Base-by-base conservation (phyloP, 2,329 filamentous ascomycete genomes). In the Pestalotiopsis sp. region DNA sequence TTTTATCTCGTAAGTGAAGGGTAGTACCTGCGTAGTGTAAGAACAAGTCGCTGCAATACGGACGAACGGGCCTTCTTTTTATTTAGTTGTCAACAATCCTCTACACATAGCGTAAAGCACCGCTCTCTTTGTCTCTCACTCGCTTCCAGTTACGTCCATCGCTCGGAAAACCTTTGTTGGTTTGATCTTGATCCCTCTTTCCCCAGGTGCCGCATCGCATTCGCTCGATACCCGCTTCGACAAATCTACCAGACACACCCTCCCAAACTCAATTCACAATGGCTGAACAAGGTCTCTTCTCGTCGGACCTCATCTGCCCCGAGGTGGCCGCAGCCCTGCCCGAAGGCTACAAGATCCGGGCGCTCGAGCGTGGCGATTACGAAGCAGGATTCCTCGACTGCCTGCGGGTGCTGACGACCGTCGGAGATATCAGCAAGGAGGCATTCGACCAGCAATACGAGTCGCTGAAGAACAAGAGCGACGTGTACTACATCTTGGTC, bases 351-450 rank as follows among this genome's bases (percentile, higher is more conserved):
- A 89, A 86, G 36, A 88, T 97, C 77, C 94, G 96, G 31, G 90
- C 95, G 0, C 86, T 98, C 64, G 89, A 91, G 75, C 89, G 89
- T 74, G 87, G 86, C 75, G 96, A 99, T 83, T 97, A 91, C 82
- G 83, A 88, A 68, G 87, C 86, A 41, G 94, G 94, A 71, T 98
- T 97, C 81, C 90, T 99, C 74, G 94, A 97, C 78, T 95, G 96
- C 70, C 85, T 99, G 72, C 90, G 94, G 60, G 94, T 98, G 49
- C 86, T 99, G 75, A 98, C 96, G 2, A 96, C 93, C 7, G 95
- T 98, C 27, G 96, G 96, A 72, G 94, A 98, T 70, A 91, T 98
- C 73, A 87, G 86, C 62, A 87, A 92, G 78, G 87, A 89, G 69
- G 86, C 89, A 70, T 98, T 95, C 85, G 87, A 90, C 74, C 86